Conservation (phyloP, 768 basidiomycete species). For the Macrolepiota albuminosa region DNA sequence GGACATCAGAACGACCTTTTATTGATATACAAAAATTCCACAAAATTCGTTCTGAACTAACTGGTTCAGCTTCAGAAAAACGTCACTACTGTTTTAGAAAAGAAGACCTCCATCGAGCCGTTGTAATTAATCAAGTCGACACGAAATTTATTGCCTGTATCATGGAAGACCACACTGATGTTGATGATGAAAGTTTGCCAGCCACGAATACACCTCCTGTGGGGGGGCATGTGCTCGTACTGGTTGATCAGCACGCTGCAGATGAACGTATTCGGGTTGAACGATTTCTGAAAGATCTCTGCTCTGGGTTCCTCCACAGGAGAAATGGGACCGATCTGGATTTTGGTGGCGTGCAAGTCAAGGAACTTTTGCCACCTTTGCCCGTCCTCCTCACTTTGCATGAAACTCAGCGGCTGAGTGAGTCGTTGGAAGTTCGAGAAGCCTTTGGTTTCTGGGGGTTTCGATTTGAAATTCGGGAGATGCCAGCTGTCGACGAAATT, state of each 20-base stretch:
- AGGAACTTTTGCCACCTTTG: slow-evolving; percentile 46
- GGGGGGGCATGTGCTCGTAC: slow-evolving; percentile 42
- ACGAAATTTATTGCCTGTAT: slow-evolving; percentile 84
- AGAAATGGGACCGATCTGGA: slow-evolving; percentile 21
- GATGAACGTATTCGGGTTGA: slow-evolving; percentile 95
- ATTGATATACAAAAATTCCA: not conserved
- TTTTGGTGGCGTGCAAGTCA: slow-evolving; percentile 32
- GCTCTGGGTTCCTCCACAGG: slow-evolving; percentile 56
- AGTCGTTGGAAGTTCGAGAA: slow-evolving; percentile 33
- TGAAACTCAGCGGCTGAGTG: slow-evolving; percentile 51
- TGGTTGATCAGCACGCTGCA: slow-evolving; percentile 98
- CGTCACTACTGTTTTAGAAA: slow-evolving; percentile 40
- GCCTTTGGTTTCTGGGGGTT: slow-evolving; percentile 72
- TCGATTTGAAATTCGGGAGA: slow-evolving; percentile 35
- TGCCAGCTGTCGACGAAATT: slow-evolving; percentile 10
- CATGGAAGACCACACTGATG: slow-evolving; percentile 26
- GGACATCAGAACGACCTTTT: not conserved
- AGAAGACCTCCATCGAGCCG: slow-evolving; percentile 50
- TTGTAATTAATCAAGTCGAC: slow-evolving; percentile 82
- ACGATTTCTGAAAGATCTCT: slow-evolving; percentile 68
- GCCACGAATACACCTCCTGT: not conserved
- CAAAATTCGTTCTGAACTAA: slow-evolving; percentile 1
- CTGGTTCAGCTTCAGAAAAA: slow-evolving; percentile 7
- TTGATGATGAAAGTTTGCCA: slow-evolving; percentile 10
- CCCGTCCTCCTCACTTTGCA: slow-evolving; percentile 62